A percentile compares a stretch with the other conserved stretches of the same genome.
These are phyloP conservation scores for Lavandula angustifolia DNA, from an alignment of 257 asterid genomes.

Conservation along the genomic window DNA sequence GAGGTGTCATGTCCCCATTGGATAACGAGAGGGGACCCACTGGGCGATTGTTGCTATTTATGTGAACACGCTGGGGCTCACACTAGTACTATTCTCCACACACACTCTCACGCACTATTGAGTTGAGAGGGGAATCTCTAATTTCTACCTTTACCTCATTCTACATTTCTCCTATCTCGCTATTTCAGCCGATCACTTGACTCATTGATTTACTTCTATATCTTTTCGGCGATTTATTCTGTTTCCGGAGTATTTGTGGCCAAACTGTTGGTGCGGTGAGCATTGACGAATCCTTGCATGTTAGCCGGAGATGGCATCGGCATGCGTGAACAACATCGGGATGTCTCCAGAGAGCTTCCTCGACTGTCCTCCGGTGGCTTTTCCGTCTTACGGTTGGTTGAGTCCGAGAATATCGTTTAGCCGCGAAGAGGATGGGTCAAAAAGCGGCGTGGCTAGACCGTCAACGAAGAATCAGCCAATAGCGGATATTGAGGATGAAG, in stretches of 20 bases:
- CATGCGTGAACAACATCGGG: slow-evolving; percentile 61
- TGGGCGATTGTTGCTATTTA: slow-evolving; percentile 39
- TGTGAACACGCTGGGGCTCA: slow-evolving; percentile 39
- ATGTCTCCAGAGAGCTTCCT: slow-evolving; percentile 57
- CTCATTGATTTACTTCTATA: slow-evolving; percentile 5
- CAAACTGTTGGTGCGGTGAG: neutral
- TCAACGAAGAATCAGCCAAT: slow-evolving; percentile 23
- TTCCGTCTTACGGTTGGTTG: slow-evolving; percentile 55
- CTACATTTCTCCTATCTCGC: slow-evolving; percentile 11
- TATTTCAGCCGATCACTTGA: slow-evolving; percentile 21
- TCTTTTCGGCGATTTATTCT: neutral
- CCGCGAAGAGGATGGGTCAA: slow-evolving; percentile 39
- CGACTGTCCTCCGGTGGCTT: slow-evolving; percentile 54
- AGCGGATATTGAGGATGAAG: slow-evolving; percentile 31
- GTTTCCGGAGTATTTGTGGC: neutral
- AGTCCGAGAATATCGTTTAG: slow-evolving; percentile 53
- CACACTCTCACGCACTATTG: slow-evolving; percentile 20
- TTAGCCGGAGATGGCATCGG: slow-evolving; percentile 64
- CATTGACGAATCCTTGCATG: slow-evolving; percentile 34
- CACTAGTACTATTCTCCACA: slow-evolving; percentile 23
- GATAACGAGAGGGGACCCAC: slow-evolving; percentile 27
- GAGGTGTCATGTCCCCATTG: slow-evolving; percentile 32
- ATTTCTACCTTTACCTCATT: slow-evolving; percentile 30
- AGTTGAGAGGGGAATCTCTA: slow-evolving; percentile 14
- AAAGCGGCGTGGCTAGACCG: slow-evolving; percentile 34